These are phyloP conservation scores for Boeremia exigua DNA, from an alignment of 2,329 filamentous ascomycete genomes.

Conservation along the genomic window DNA sequence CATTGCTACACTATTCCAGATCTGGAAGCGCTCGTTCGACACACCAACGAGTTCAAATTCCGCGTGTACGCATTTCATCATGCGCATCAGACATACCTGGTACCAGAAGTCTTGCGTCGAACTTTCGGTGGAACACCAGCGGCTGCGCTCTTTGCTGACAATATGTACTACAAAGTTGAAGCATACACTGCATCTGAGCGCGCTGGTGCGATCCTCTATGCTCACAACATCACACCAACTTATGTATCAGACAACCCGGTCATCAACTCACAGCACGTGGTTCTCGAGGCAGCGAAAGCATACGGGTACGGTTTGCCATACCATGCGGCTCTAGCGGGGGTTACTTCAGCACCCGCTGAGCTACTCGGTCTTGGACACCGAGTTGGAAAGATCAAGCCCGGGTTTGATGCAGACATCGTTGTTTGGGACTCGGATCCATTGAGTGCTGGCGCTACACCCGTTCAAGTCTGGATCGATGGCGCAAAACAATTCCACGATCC, in stretches of 20 bases:
- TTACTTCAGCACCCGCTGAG: conserved; percentile 50
- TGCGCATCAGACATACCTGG: conserved; percentile 69
- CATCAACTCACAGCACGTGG: conserved; percentile 71
- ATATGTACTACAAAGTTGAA: conserved; percentile 76
- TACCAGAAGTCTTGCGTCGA: conserved; percentile 63
- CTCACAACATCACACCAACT: conserved; percentile 68
- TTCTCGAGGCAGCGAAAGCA: conserved; percentile 62
- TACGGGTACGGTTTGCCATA: conserved; percentile 52
- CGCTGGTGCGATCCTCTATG: conserved; percentile 70
- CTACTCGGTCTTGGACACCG: conserved; percentile 49
- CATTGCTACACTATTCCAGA: conserved; percentile 76
- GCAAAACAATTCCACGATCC: conserved; percentile 35
- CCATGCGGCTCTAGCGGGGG: conserved; percentile 44
- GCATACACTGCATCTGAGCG: conserved; percentile 69
- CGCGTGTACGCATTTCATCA: conserved; percentile 72
- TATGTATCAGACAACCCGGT: conserved; percentile 65
- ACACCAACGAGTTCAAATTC: conserved; percentile 76
- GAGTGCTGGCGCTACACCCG: conserved; percentile 47
- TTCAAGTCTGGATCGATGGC: conserved; percentile 54
- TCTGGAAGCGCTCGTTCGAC: conserved; percentile 71
- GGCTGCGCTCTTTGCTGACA: conserved; percentile 71
- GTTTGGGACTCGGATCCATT: conserved; percentile 54
- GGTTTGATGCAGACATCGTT: conserved; percentile 53
- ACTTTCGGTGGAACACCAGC: conserved; percentile 49
- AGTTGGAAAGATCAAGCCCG: conserved; percentile 50